Evolutionary conservation across 1,139 yeast genomes (phyloP), one percentile per base, ranked within the genome.

Genomic region (Candida sp.): DNA sequence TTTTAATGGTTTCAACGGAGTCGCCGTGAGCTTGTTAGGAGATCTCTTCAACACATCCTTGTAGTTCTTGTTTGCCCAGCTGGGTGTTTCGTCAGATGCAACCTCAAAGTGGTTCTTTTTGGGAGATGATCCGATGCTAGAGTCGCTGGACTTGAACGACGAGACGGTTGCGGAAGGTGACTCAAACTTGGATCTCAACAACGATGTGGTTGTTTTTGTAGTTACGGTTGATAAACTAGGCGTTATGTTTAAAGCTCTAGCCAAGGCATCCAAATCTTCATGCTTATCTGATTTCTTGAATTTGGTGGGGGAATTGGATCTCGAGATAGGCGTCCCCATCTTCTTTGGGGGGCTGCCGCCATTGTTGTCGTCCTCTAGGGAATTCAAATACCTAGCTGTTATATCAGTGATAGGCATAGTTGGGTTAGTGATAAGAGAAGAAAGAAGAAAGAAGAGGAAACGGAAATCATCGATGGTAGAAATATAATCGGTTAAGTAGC

Each of bases 111-210:
- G 50, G n/a, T 63, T 62, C 23, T 57, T 57, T 44, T 53, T 54
- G 4, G 63, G 54, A 42, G 62, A 57, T 35, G 56, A 58, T n/a
- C 54, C 65, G 60, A 47, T 65, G 60, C 41, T 61, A 50, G 47
- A 57, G 55, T 7, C 64, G 8, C 68, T 63, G 9, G 58, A 54
- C 58, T 75, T 76, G 62, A 77, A 77, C 2, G 79, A 70, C 1
- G 78, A 70, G 2, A 77, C 77, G 0, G 81, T 77, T 0, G 75
- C 81, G 7, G 80, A 75, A 2, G 80, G 78, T 0, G 80, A 68
- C 51, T 75, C 80, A 54, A 70, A 77, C 44, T 69, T 66, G n/a
- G 74, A 60, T 43, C 74, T 62, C 17, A 75, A 59, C 28, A 71
- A 57, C 3, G 67, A 68, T 2, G 67, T 71, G 23, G 69, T 59